Base-by-base conservation (phyloP, 2,329 filamentous ascomycete species). In the Fusarium praegraminearum region DNA sequence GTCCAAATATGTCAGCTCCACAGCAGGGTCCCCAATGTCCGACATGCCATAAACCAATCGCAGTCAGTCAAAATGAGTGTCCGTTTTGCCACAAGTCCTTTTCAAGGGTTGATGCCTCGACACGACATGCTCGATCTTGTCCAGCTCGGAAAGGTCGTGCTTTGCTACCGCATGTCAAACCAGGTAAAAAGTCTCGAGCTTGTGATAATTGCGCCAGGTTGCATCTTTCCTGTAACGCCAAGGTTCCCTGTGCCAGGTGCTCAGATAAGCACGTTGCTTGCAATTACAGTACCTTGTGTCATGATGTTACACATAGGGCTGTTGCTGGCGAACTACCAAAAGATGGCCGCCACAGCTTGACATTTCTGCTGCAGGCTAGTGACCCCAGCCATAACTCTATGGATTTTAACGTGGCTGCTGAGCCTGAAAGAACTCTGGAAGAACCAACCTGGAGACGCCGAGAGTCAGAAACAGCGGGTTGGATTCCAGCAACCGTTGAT, bases 31-130 rank as follows among this genome's bases (percentile, higher is more conserved):
- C 41, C 6, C 18, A 33, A 12, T 71, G 64, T 33, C 35, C n/a
- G 4, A 36, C 33, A 7, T 69, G 67, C 26, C 38, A 5, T 1
- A 51, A 49, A 0, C 46, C 50, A 3, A 12, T 60, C 5, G 22
- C 35, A 2, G 9, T 15, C 0, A 2, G 4, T 3, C 57, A 30
- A 9, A 45, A 26, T 0, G 7, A 45, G n/a, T 73, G 70, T 16
- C 50, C 45, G 5, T 73, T 73, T 20, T 73, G 70, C 12, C 22
- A 46, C 0, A 67, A 72, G 12, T 13, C 22, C 1, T 73, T 73
- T 11, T 22, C 28, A 5, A 56, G 70, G 22, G 61, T 59, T 3
- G 70, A 73, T 18, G 57, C 67, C 7, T 43, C 70, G 6, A 57
- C 57, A 2, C 55, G 70, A 1, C 70, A 73, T 28, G 30, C 65